phyloP scores from a whole-genome alignment of 176 grass and related monocot genomes.

The Puccinellia tenuiflora region DNA sequence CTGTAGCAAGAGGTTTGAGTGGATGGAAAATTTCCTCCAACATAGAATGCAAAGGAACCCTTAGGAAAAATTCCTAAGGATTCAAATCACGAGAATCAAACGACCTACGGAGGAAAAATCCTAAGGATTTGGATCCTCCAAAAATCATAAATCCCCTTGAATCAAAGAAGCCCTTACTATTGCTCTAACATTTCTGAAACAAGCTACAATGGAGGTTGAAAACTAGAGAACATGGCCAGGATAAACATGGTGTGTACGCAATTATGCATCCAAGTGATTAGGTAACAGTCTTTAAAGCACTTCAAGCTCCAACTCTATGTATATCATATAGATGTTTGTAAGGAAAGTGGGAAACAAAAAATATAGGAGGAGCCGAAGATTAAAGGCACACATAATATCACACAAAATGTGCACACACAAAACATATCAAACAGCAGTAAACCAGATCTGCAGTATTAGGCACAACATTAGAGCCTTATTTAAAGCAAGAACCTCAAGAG shows the following conservation, averaged over 20 bases:
- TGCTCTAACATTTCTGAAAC: background rate
- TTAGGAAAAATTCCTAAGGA: background rate
- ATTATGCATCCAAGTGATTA: background rate
- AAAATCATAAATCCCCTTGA: background rate
- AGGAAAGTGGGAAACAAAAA: slow-evolving; percentile 1
- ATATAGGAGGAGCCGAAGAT: background rate
- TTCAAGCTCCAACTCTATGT: background rate
- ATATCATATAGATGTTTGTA: background rate
- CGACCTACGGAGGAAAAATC: background rate
- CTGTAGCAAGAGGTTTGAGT: background rate
- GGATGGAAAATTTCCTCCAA: background rate
- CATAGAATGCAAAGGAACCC: background rate
- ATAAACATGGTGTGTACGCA: background rate
- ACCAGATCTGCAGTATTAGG: background rate
- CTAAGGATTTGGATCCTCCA: background rate
- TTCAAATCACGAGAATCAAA: background rate
- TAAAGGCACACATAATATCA: slow-evolving; percentile 20
- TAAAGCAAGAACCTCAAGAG: slow-evolving; percentile 69
- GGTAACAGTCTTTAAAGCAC: background rate
- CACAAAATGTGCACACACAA: background rate
- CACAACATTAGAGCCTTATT: background rate
- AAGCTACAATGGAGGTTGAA: background rate
- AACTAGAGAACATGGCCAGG: background rate
- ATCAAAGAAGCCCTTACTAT: background rate
- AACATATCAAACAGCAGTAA: slow-evolving; percentile 13